Evolutionary conservation across 1,284 basidiomycete genomes (phyloP).

Genomic region (Salmacisia buchloeana): DNA sequence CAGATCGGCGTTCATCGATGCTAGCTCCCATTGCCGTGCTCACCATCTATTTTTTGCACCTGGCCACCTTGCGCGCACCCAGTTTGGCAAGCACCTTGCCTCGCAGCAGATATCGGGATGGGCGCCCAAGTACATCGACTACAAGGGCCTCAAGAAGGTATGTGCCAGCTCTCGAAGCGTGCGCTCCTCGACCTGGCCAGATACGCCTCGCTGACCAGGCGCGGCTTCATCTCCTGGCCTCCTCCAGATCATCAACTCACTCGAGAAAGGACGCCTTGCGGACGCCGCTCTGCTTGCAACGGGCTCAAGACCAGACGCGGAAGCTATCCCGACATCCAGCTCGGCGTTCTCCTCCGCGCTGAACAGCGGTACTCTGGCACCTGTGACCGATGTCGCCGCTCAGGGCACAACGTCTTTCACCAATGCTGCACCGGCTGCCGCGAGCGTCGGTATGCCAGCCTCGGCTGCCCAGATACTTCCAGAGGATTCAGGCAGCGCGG

Average conservation of each 20-base stretch:
- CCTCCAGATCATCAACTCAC: conserved; percentile 82
- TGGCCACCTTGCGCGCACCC: too few species aligned
- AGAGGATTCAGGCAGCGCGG: conserved; percentile 34
- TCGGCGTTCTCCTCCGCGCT: conserved; percentile 7
- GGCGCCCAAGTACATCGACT: conserved; percentile 93
- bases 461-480: conserved; percentile 30
- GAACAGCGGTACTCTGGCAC: not conserved
- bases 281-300: conserved; percentile 82
- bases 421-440: not conserved
- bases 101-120: conserved; percentile 95
- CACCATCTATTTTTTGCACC: not conserved
- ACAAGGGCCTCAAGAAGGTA: conserved; percentile 89
- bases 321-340: conserved; percentile 12
- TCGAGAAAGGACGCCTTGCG: conserved; percentile 79
- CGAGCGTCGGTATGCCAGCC: not conserved
- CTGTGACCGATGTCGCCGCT: not conserved
- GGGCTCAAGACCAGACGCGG: conserved; percentile 63
- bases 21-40: not conserved
- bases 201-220: not conserved
- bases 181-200: not conserved
- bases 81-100: conserved; percentile 99
- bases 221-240: not conserved
- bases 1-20: not conserved
- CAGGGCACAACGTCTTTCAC: not conserved
- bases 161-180: conserved; percentile 15